Evolutionary conservation across 2,329 filamentous ascomycete genomes (phyloP), one percentile per base, ranked within the genome.

Genomic region (Ilyonectria sp.): DNA sequence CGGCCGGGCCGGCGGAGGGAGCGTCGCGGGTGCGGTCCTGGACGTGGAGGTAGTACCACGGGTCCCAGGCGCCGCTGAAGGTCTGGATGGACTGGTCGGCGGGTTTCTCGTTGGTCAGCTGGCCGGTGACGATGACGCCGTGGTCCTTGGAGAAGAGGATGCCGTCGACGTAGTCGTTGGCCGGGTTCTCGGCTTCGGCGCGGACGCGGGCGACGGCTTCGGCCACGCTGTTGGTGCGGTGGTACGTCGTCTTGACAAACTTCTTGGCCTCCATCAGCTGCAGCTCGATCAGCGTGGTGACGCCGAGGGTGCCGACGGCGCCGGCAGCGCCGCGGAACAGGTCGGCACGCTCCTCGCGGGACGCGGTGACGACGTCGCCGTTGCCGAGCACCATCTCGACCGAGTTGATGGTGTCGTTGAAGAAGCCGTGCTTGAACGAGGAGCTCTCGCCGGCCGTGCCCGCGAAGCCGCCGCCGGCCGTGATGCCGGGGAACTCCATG

Each of bases 401-500:
- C 67, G 83, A 86, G 56, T 86, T 87, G 26, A 93, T 83, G 0
- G 87, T 92, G 13, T 86, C 79, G 60, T 93, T 90, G 74, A 93
- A 93, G 68, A 91, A 87, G 0, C 91, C 91, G 74, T 91, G 85
- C 13, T 85, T 86, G 76, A 92, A 93, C 0, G 88, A 91, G 67
- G 86, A 89, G 76, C 89, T 92, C 76, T 93, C 91, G 2, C 90
- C 91, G 0, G 87, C 87, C 0, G 90, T 92, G 2, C 91, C 91
- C 0, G 89, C 85, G 75, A 91, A 93, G 0, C 89, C 90, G 3
- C 91, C 91, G 15, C 91, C 91, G 0, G 87, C 87, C 0, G 91
- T 93, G 69, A 93, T 93, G 0, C 90, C 90, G 0, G 90, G 90
- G 56, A 93, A 91, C 72, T 93, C 91, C 88, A 92, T 92, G 4